These are phyloP conservation scores for Grosmannia serpens DNA, from an alignment of 2,329 filamentous ascomycete species.

Conservation along the genomic window DNA sequence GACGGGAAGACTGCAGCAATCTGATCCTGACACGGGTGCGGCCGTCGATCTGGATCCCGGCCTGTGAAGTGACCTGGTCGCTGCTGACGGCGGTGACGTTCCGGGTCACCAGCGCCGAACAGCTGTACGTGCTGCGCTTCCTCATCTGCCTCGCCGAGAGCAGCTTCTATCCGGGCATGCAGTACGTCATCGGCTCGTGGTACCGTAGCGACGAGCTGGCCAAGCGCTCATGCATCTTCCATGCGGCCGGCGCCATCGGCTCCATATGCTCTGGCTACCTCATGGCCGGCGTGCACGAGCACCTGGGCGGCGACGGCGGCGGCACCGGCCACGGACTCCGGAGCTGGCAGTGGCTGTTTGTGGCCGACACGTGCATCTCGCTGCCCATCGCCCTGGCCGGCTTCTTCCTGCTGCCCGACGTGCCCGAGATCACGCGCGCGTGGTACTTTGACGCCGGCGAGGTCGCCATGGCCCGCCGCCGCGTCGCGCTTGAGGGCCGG, in stretches of 20 bases:
- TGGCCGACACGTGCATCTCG: conserved; percentile 45
- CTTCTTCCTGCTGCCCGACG: conserved; percentile 30
- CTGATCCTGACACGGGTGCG: conserved; percentile 27
- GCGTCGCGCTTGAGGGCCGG: conserved; percentile 33
- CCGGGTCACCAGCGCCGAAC: conserved; percentile 20
- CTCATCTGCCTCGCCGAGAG: conserved; percentile 30
- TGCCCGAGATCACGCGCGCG: conserved; percentile 26
- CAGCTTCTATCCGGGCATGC: conserved; percentile 27
- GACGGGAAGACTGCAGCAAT: conserved; percentile 11
- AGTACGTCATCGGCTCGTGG: conserved; percentile 33
- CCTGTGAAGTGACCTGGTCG: conserved; percentile 26
- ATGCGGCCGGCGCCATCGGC: conserved; percentile 38
- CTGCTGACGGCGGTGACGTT: conserved; percentile 22
- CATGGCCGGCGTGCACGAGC: conserved; percentile 39
- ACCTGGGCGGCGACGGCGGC: conserved; percentile 28
- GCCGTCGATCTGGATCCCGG: conserved; percentile 31
- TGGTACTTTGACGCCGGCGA: conserved; percentile 27
- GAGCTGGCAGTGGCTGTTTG: conserved; percentile 46
- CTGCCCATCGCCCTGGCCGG: conserved; percentile 43
- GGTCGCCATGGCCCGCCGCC: conserved; percentile 24
- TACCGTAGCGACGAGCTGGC: conserved; percentile 33
- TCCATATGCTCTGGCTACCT: conserved; percentile 48
- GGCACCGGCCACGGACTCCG: conserved; percentile 24
- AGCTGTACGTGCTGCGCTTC: conserved; percentile 30
- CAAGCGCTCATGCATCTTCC: conserved; percentile 37